These are phyloP conservation scores for Trametopsis cervina DNA, from an alignment of 768 basidiomycete genomes.

Conservation along the genomic window DNA sequence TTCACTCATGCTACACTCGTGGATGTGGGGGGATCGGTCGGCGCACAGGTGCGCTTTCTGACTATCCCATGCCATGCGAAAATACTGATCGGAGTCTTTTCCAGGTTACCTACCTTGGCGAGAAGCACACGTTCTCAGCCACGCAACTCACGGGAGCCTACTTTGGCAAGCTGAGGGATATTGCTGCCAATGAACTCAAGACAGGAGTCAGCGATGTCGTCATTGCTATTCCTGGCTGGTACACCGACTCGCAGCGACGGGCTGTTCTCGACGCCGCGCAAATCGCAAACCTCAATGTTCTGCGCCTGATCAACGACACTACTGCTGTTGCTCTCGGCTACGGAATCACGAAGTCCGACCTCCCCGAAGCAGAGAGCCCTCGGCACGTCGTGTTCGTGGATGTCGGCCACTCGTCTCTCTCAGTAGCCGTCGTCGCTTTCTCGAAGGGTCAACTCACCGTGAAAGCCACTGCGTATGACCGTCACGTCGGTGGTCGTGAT, in stretches of 20 bases:
- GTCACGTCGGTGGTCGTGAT: conserved; percentile 92
- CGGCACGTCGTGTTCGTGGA: conserved; percentile 92
- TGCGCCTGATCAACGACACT: conserved; percentile 95
- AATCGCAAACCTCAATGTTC: conserved; percentile 84
- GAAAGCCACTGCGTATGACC: conserved; percentile 86
- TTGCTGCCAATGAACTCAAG: conserved; percentile 79
- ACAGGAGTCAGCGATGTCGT: conserved; percentile 84
- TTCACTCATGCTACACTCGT: conserved; percentile 84
- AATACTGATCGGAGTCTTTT: conserved; percentile 12
- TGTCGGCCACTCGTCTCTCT: conserved; percentile 88
- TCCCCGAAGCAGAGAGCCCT: conserved; percentile 78
- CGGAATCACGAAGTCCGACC: conserved; percentile 97
- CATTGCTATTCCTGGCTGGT: conserved; percentile 96
- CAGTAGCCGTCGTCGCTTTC: conserved; percentile 85
- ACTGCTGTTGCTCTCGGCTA: conserved; percentile 96
- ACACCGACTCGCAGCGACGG: conserved; percentile 87
- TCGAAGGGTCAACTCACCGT: conserved; percentile 88
- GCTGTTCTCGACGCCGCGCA: conserved; percentile 84
- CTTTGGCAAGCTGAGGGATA: conserved; percentile 87
- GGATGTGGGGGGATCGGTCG: conserved; percentile 78
- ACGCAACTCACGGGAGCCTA: conserved; percentile 93
- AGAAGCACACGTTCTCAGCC: conserved; percentile 70
- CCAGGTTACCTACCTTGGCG: conserved; percentile 86
- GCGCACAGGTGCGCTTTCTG: conserved; percentile 62
- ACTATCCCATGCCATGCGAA: conserved; percentile 4